Base-by-base conservation (phyloP, 768 basidiomycete species). In the Podaxis rugospora region DNA sequence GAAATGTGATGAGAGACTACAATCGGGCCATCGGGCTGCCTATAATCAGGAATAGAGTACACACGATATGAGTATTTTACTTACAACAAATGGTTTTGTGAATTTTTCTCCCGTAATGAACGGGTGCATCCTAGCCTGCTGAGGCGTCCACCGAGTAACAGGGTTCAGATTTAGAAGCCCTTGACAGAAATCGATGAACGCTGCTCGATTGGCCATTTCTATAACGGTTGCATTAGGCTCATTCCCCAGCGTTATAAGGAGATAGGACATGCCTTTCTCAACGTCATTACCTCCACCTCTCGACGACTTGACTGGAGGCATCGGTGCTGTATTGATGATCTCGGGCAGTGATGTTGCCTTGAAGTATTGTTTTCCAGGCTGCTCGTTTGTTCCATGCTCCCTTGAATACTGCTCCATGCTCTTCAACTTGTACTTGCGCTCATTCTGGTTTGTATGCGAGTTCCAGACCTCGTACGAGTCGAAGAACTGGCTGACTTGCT, bases 291-390 rank as follows among this genome's bases (percentile, higher is more conserved):
- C 76, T 14, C 40, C 42, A 74, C 87, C 86, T 67, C 90, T 80
- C 63, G 88, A 80, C 16, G 83, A 85, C 71, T 95, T 96, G 69
- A 86, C 88, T 16, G 84, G 82, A 9, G 92, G 89, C 82, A 96
- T 89, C n/a, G 95, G 93, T 47, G 97, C 95, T 46, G 89, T 90
- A 71, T 94, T 94, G 73, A 99, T 90, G 67, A 99, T 96, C 63
- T 99, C 97, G 1, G 93, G 94, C 42, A 99, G 75, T 18, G 92
- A 89, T 27, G 85, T 92, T 16, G 95, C 93, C 72, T 94, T 92
- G 83, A 99, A 98, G 72, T 98, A 99, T 73, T 98, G 96, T 74
- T 99, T 99, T 66, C 95, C 95, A 0, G 95, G 95, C 70, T 98
- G 97, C 71, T 99, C 97, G 64, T 95, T 89, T 14, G 92, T 90